Conservation (phyloP, 2,329 filamentous ascomycete species). For the Septoria linicola region DNA sequence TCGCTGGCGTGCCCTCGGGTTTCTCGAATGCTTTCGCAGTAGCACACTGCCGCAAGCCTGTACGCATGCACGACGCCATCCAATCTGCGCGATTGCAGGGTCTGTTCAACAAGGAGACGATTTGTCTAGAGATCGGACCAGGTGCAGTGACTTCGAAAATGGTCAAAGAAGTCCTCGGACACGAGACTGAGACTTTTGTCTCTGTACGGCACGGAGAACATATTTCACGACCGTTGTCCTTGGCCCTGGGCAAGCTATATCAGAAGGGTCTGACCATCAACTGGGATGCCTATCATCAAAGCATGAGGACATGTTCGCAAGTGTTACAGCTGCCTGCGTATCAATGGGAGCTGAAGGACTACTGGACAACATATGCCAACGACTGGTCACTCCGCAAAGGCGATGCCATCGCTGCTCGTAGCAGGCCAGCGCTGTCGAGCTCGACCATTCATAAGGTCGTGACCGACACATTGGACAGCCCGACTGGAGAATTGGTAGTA, state of each 20-base stretch:
- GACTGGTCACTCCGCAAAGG: conserved; percentile 36
- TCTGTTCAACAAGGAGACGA: conserved; percentile 39
- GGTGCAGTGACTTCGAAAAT: conserved; percentile 41
- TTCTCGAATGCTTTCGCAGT: conserved; percentile 29
- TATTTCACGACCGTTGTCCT: conserved; percentile 53
- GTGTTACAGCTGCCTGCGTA: conserved; percentile 47
- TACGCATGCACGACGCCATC: conserved; percentile 38
- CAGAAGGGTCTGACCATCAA: conserved; percentile 54
- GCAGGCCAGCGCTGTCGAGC: conserved; percentile 19
- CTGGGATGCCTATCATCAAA: conserved; percentile 61
- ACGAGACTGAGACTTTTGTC: conserved; percentile 3
- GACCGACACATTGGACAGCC: neutral
- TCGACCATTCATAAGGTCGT: conserved; percentile 29
- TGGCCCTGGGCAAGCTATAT: conserved; percentile 53
- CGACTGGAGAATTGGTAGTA: conserved; percentile 34
- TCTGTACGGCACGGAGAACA: conserved; percentile 9
- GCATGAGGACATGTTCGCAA: conserved; percentile 44
- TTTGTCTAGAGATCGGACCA: conserved; percentile 49
- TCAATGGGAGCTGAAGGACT: conserved; percentile 36
- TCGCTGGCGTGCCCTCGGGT: conserved; percentile 18
- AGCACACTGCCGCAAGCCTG: conserved; percentile 40
- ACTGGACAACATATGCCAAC: conserved; percentile 38
- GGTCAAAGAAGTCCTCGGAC: conserved; percentile 15
- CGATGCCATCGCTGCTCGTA: conserved; percentile 12
- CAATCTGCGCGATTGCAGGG: conserved; percentile 21